phyloP scores from a whole-genome alignment of 2,329 filamentous ascomycete species.

The Byssothecium circinans region DNA sequence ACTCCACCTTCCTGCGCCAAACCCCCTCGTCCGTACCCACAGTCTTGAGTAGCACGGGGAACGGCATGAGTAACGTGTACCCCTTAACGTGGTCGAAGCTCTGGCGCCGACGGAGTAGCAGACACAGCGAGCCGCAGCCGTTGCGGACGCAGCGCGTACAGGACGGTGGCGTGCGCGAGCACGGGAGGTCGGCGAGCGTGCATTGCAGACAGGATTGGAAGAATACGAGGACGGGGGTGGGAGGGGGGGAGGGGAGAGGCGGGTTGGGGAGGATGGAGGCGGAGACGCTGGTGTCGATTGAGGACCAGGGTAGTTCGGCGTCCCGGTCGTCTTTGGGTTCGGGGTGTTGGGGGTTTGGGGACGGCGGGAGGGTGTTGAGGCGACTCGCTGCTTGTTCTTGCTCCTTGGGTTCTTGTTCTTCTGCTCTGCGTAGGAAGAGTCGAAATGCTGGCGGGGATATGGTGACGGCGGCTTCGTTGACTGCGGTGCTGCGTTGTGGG shows the following conservation, averaged over 20 bases:
- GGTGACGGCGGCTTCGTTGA: too few relatives aligned
- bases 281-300: not conserved
- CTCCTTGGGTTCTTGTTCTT: too few relatives aligned
- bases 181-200: slow-evolving; percentile 25
- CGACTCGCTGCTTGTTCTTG: too few relatives aligned
- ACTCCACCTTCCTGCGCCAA: slow-evolving; percentile 19
- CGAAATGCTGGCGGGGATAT: too few relatives aligned
- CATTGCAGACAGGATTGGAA: slow-evolving; percentile 38
- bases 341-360: not conserved
- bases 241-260: not conserved
- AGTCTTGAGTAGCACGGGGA: slow-evolving; percentile 22
- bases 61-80: not conserved
- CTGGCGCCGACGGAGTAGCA: slow-evolving; percentile 25
- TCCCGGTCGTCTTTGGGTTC: not conserved
- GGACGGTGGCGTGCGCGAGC: slow-evolving; percentile 29
- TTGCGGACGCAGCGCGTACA: slow-evolving; percentile 33
- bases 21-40: slow-evolving; percentile 14
- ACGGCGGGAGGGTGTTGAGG: too few relatives aligned
- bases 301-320: not conserved
- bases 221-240: slow-evolving; percentile 15
- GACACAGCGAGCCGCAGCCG: slow-evolving; percentile 18
- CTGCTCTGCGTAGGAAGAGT: too few relatives aligned
- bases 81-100: slow-evolving; percentile 12
- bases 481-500: not conserved
- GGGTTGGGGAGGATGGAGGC: not conserved